Evolutionary conservation across 805 yeast genomes (phyloP), one percentile per base, ranked within the genome.

Genomic region (Yamadazyma nakazawae): DNA sequence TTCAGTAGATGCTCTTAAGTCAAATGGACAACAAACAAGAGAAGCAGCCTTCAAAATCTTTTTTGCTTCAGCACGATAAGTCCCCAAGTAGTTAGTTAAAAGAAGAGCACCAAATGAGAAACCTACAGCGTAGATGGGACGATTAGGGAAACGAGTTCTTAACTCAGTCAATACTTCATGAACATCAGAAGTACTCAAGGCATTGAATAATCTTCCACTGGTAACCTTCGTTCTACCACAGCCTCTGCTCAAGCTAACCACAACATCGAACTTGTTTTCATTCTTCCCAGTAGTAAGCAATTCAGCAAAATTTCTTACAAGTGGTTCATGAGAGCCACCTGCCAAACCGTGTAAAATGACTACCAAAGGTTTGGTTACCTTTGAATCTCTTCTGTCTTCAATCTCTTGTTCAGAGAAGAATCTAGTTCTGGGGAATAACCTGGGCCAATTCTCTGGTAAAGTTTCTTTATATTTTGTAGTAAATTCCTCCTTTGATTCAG

Each of bases 281-380:
- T 63, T 57, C 4, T 55, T 50, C 9, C 59, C 60, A 9, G 51
- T 47, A 3, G 75, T 62, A 14, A 80, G 59, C 18, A 64, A 59
- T 37, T 70, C 66, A 14, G 80, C 75, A 32, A 83, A 59, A 46
- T 86, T 75, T 19, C 94, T 74, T 36, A 88, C 80, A 58, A 88
- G 81, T 6, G 85, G 74, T 60, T 88, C 96, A 51, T 84, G 86
- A n/a, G 91, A 82, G 0, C 96, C 94, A 5, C 96, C 96, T 1
- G 87, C 83, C 34, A 88, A 75, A 0, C 96, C 96, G 59, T 88
- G 96, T 36, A 85, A 63, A 2, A 79, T 66, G 26, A 88, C 75
- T 14, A 85, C 68, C 57, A 88, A 69, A 2, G 95, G 95, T 40
- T 63, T 73, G 7, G 43, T 42, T 3, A 43, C 45, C 3, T n/a